A percentile compares a stretch with the other conserved stretches of the same genome.
phyloP scores from a whole-genome alignment of 306 rosid species.

The Vigna hirtella region DNA sequence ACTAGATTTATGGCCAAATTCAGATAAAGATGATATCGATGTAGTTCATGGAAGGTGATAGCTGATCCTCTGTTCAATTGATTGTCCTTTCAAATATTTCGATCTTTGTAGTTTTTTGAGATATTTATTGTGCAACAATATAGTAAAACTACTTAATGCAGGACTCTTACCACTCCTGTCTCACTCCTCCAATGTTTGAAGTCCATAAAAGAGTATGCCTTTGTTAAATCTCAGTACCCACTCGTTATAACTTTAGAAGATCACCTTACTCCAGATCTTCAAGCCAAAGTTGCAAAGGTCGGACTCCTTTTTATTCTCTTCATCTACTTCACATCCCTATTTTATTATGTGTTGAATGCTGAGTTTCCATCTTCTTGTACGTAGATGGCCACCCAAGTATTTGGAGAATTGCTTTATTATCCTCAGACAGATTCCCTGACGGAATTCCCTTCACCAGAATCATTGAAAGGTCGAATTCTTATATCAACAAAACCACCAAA shows the following conservation, averaged over 20 bases:
- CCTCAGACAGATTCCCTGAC: constrained; percentile 56
- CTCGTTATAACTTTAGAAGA: constrained; percentile 83
- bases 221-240: constrained; percentile 73
- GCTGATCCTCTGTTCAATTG: constrained; percentile 29
- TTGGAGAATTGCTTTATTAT: constrained; percentile 72
- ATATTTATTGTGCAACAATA: background rate
- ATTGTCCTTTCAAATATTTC: constrained; percentile 7
- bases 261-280: constrained; percentile 76
- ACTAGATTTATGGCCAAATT: constrained; percentile 85
- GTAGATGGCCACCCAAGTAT: constrained; percentile 64
- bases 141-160: constrained; percentile 41
- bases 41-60: constrained; percentile 83
- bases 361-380: constrained; percentile 43
- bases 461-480: constrained; percentile 66
- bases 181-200: constrained; percentile 71
- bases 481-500: constrained; percentile 88
- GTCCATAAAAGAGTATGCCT: constrained; percentile 80
- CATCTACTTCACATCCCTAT: background rate
- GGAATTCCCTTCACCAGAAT: constrained; percentile 82
- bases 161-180: constrained; percentile 83
- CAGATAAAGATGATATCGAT: constrained; percentile 63
- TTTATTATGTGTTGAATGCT: constrained; percentile 25
- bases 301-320: constrained; percentile 25
- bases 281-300: constrained; percentile 83
- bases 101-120: constrained; percentile 13